phyloP scores from a whole-genome alignment of 2,329 filamentous ascomycete genomes.

The Aspergillus costaricaensis region DNA sequence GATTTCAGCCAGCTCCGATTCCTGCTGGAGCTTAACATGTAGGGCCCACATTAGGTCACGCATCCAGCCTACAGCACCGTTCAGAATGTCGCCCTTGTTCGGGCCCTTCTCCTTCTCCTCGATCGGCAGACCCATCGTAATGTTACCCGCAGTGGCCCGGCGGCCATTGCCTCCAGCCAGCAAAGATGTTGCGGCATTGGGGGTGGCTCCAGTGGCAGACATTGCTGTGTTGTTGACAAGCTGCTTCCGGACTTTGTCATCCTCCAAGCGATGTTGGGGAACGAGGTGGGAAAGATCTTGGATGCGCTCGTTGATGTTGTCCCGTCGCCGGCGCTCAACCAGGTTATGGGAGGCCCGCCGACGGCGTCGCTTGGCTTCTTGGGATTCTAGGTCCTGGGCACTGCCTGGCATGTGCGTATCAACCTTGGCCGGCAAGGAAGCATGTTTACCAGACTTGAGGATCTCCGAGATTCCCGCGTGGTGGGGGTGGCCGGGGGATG shows the following conservation, averaged over 20 bases:
- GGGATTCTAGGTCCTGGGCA: conserved; percentile 65
- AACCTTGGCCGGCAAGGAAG: conserved; percentile 88
- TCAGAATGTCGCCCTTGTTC: conserved; percentile 98
- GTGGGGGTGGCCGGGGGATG: conserved; percentile 65
- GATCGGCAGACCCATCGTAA: conserved; percentile 86
- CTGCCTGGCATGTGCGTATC: conserved; percentile 50
- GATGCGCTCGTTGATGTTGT: conserved; percentile 98
- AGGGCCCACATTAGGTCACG: conserved; percentile 97
- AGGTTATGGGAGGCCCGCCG: conserved; percentile 94
- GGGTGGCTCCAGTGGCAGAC: conserved; percentile 70
- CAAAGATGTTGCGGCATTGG: conserved; percentile 71
- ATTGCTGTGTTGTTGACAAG: conserved; percentile 89
- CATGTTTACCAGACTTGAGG: conserved; percentile 76
- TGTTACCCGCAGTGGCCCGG: conserved; percentile 77
- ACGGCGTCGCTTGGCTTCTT: conserved; percentile 90
- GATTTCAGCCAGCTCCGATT: conserved; percentile 79
- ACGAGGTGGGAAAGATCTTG: conserved; percentile 94
- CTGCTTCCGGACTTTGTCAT: conserved; percentile 95
- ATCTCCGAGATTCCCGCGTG: conserved; percentile 84
- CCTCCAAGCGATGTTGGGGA: conserved; percentile 86
- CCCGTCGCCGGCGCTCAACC: conserved; percentile 88
- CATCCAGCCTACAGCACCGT: conserved; percentile 95
- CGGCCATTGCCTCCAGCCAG: conserved; percentile 82
- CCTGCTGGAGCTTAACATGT: conserved; percentile 83
- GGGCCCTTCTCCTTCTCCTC: conserved; percentile 99